Conservation (phyloP, 805 yeast genomes). For the Wickerhamiella musiphila region DNA sequence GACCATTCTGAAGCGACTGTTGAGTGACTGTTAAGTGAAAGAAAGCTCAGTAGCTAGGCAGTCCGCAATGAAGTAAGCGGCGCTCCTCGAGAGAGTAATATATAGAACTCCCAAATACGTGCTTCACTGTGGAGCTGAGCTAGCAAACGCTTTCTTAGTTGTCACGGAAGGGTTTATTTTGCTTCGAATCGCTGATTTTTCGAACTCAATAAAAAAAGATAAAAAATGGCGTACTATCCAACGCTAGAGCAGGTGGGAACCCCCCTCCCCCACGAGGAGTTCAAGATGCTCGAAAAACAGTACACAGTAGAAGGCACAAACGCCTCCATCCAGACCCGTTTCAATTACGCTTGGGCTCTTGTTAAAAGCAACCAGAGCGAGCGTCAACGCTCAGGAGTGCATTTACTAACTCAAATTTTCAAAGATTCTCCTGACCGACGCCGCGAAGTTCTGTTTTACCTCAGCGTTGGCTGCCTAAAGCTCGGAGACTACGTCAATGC, state of each 20-base stretch:
- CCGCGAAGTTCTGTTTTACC: conserved; percentile 75
- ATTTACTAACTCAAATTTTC: conserved; percentile 40
- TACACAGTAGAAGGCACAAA: conserved; percentile 65
- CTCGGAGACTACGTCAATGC: conserved; percentile 77
- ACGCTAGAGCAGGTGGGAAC: conserved; percentile 12
- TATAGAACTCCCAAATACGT: too few species aligned
- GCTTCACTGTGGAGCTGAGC: too few species aligned
- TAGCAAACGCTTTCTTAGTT: too few species aligned
- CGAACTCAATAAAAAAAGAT: too few species aligned
- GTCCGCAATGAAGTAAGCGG: too few species aligned
- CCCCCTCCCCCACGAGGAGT: conserved; percentile 56
- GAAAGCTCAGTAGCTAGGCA: too few species aligned
- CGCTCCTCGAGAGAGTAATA: too few species aligned
- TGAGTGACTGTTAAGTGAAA: neutral
- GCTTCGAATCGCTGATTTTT: too few species aligned
- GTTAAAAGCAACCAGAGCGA: conserved; percentile 47
- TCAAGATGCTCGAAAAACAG: conserved; percentile 58
- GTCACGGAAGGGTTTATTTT: too few species aligned
- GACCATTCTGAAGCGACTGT: conserved; percentile 15
- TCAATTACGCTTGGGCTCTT: conserved; percentile 94
- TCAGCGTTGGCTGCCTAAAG: conserved; percentile 75
- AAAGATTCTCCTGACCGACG: conserved; percentile 67
- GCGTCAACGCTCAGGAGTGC: conserved; percentile 67
- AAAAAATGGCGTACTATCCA: conserved; percentile 13
- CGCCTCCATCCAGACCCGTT: conserved; percentile 67